Base-by-base conservation (phyloP, 352 stramenopile species). In the Phytophthora constricta region DNA sequence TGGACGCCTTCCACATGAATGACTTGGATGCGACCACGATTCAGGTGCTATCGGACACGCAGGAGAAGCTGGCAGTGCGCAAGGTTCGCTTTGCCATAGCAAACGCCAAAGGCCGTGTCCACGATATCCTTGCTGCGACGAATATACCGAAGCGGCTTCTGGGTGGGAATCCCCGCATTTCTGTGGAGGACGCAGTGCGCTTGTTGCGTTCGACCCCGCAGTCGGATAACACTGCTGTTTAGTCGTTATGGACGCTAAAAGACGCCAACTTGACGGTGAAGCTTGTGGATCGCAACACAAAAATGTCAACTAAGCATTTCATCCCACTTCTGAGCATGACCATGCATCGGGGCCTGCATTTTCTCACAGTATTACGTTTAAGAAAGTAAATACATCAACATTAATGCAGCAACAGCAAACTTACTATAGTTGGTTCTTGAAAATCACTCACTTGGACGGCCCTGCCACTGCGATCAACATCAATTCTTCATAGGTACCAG, bases 11-110 rank as follows among this genome's bases (percentile, higher is more conserved):
- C 11, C 62, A 76, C 58, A 72, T 89, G 59, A 87, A 85, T 62
- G 77, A 89, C 42, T 64, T 89, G 45, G 77, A 91, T 53, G 82
- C 82, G 9, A 91, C 80, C 9, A 84, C 79, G 20, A 76, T 91
- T 26, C 79, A 89, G 33, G 71, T 89, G 28, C 27, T 91, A 19
- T 86, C 77, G 13, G 80, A 85, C 33, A 72, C 79, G 33, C 75
- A 88, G 47, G 74, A 82, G 58, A 88, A 88, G 50, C 62, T 91
- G 20, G 77, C 68, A 26, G 69, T 82, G 17, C 68, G 73, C 22
- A 61, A 74, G 5, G 56, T 82, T 19, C 48, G 58, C 39, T 77
- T 88, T 23, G 64, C 74, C 9, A 75, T 88, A 42, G 69, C 74
- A 3, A 80, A 84, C 26, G 77, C 77, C 17, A 84, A 84, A 23